Percentiles rank a stretch among this genome's conserved stretches.
phyloP scores from a whole-genome alignment of 345 rosid genomes.

The Aegle marmelos region DNA sequence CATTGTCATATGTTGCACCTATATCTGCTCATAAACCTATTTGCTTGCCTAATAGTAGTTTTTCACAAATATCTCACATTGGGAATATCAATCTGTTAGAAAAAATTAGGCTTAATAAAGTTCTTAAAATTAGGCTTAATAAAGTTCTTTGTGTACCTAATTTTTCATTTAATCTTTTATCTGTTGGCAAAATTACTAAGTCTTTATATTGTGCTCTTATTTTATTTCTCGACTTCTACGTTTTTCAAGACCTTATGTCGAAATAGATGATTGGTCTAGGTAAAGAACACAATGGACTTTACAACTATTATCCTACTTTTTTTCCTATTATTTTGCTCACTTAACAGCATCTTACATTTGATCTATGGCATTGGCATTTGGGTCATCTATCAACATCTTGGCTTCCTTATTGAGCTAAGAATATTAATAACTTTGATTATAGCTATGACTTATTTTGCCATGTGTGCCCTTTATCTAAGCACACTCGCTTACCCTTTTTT shows the following conservation, averaged over 20 bases:
- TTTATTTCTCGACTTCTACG: neutral
- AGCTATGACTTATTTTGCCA: neutral
- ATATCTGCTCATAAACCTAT: too few relatives aligned
- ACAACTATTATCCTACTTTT: neutral
- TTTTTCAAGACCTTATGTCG: neutral
- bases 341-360: neutral
- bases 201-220: too few relatives aligned
- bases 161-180: neutral
- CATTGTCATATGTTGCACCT: neutral
- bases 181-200: neutral
- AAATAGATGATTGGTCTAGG: neutral
- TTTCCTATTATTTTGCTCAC: neutral
- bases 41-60: too few relatives aligned
- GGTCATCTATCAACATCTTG: neutral
- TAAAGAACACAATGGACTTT: neutral
- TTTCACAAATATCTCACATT: too few relatives aligned
- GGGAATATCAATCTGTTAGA: too few relatives aligned
- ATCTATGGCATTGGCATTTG: neutral
- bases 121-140: neutral
- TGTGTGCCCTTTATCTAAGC: neutral
- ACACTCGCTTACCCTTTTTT: neutral
- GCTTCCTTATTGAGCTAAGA: neutral
- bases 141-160: too few relatives aligned
- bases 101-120: neutral
- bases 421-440: neutral